These are phyloP conservation scores for Calvatia gigantea DNA, from an alignment of 768 basidiomycete species.

Conservation along the genomic window DNA sequence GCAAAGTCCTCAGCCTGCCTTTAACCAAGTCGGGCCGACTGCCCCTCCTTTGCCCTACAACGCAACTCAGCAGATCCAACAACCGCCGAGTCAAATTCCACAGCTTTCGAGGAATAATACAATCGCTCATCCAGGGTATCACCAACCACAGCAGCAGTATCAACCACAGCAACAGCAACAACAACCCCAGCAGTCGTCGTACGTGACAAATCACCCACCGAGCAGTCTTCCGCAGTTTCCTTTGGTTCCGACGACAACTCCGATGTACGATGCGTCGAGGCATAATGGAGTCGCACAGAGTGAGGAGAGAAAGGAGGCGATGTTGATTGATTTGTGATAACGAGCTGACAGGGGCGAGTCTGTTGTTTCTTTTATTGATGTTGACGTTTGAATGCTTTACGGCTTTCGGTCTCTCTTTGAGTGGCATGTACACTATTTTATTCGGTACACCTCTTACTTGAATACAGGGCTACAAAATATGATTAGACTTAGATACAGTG, in stretches of 20 bases:
- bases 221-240: conserved; percentile 59
- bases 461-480: no score
- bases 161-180: conserved; percentile 19
- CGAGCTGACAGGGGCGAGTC: neutral
- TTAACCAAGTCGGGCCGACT: conserved; percentile 20
- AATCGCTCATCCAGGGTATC: conserved; percentile 29
- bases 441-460: neutral
- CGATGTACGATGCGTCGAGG: conserved; percentile 53
- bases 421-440: neutral
- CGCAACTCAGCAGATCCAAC: conserved; percentile 20
- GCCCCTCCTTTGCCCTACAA: conserved; percentile 18
- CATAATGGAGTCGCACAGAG: conserved; percentile 47
- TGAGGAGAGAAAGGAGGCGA: conserved; percentile 64
- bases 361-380: no score
- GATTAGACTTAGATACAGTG: no score
- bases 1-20: conserved; percentile 14
- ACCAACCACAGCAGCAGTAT: conserved; percentile 25
- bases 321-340: conserved; percentile 43
- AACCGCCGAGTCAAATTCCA: conserved; percentile 22
- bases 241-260: conserved; percentile 54
- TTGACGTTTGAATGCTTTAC: neutral
- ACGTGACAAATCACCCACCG: conserved; percentile 18
- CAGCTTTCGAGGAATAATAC: conserved; percentile 29
- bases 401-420: neutral
- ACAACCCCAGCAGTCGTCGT: neutral